Base-by-base conservation (phyloP, 495 filamentous ascomycete species). In the Aspergillus sclerotioniger region DNA sequence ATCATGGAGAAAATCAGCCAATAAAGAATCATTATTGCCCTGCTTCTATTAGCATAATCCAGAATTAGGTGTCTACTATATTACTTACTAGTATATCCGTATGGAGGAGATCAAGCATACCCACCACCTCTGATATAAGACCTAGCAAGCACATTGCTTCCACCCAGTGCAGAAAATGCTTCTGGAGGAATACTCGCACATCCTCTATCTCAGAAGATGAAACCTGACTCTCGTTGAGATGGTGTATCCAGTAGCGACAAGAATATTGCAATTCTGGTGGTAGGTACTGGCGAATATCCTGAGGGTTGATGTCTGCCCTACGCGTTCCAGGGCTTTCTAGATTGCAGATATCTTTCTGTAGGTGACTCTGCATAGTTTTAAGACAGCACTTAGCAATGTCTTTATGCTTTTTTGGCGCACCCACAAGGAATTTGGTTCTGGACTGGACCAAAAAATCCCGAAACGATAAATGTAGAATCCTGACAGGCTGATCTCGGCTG, bases 121-220 rank as follows among this genome's bases (percentile, higher is more conserved):
- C n/a, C n/a, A n/a, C n/a, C n/a, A 69, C 60, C 35, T 73, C 71
- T n/a, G 69, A 69, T 25, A 70, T 49, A 28, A 13, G 15, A 17
- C 71, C 71, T n/a, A 81, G 8, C 9, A 80, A 52, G 56, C 70
- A 65, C 55, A 80, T 62, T 21, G 60, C 74, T 61, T 82, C 75
- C 19, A 80, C 44, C 76, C 72, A 79, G 58, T 74, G 69, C 52
- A 84, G 73, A 33, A 83, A 71, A 62, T 82, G 71, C 39, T 64
- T 48, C 48, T 64, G 35, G 19, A 82, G 63, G 41, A 82, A 82
- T n/a, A 28, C 19, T 35, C 72, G 37, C 13, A 71, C 59, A n/a
- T 61, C 62, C 39, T 57, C 45, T n/a, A n/a, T n/a, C n/a, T n/a
- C n/a, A n/a, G n/a, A n/a, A n/a, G n/a, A n/a, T n/a, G n/a, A n/a